phyloP scores from a whole-genome alignment of 106 monocot species.

The Platanthera zijinensis region DNA sequence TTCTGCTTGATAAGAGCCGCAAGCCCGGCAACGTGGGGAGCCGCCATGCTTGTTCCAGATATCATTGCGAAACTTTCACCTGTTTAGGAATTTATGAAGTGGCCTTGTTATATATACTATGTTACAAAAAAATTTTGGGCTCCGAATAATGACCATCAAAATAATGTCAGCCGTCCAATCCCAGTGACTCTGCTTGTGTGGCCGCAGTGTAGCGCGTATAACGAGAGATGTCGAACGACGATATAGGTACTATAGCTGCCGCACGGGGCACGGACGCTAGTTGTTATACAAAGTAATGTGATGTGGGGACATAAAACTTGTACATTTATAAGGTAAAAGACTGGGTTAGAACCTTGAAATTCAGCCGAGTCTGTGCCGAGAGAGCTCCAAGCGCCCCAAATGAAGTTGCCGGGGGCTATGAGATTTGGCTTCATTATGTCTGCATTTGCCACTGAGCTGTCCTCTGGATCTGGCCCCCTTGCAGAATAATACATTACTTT shows the following conservation, averaged over 20 bases:
- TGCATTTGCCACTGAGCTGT: constrained; percentile 67
- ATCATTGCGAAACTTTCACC: constrained; percentile 95
- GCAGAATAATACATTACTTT: constrained; percentile 96
- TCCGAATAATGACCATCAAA: no score
- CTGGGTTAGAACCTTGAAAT: constrained; percentile 61
- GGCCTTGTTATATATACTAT: no score
- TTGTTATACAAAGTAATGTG: neutral
- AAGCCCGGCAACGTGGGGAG: constrained; percentile 91
- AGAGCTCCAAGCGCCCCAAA: constrained; percentile 99
- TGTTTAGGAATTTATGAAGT: constrained; percentile 10
- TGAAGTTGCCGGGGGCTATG: constrained; percentile 85
- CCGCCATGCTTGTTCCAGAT: constrained; percentile 98
- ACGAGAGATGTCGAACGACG: no score
- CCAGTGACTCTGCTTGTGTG: no score
- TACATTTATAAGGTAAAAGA: neutral
- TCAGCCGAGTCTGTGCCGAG: constrained; percentile 59
- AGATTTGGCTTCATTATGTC: constrained; percentile 98
- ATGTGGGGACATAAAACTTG: neutral
- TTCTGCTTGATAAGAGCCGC: constrained; percentile 92
- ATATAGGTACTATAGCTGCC: no score
- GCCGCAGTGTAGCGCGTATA: no score
- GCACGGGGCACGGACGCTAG: neutral
- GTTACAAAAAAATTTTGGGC: no score
- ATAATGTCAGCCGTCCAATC: no score
- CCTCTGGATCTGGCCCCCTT: constrained; percentile 93